Conservation (phyloP, 78 protist species). For the Dictyostelium citrinum region DNA sequence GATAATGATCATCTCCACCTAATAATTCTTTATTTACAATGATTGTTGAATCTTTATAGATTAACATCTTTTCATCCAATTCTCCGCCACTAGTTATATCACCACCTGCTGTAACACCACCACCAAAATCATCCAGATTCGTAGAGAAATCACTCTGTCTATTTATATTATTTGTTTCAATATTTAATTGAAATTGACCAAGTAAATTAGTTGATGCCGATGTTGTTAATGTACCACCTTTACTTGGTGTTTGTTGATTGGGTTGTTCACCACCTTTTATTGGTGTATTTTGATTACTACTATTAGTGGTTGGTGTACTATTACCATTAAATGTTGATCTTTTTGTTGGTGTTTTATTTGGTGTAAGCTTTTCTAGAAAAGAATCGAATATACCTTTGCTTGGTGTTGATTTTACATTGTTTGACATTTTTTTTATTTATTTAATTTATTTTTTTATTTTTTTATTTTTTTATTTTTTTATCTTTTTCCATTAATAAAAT, state of each 20-base stretch:
- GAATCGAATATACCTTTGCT: background rate
- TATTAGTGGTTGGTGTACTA: background rate
- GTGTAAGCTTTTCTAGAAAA: slow-evolving; percentile 10
- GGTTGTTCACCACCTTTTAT: background rate
- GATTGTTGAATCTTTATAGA: background rate
- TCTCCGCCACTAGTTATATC: background rate
- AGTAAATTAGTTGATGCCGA: background rate
- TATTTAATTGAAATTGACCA: background rate
- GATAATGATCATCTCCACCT: background rate
- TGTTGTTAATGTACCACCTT: background rate
- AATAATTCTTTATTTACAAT: slow-evolving; percentile 4
- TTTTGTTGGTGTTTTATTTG: background rate
- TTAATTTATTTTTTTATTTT: background rate
- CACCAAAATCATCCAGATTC: background rate
- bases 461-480: background rate
- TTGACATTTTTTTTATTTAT: background rate
- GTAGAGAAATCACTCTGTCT: background rate
- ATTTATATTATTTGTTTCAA: background rate
- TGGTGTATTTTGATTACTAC: background rate
- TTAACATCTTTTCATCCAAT: background rate
- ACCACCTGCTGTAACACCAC: background rate
- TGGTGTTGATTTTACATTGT: background rate
- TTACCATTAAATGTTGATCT: background rate
- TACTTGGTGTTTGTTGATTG: background rate
- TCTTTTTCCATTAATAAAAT: too few species aligned